Base-by-base conservation (phyloP, 768 basidiomycete genomes). In the Coprinopsis strossmayeri region DNA sequence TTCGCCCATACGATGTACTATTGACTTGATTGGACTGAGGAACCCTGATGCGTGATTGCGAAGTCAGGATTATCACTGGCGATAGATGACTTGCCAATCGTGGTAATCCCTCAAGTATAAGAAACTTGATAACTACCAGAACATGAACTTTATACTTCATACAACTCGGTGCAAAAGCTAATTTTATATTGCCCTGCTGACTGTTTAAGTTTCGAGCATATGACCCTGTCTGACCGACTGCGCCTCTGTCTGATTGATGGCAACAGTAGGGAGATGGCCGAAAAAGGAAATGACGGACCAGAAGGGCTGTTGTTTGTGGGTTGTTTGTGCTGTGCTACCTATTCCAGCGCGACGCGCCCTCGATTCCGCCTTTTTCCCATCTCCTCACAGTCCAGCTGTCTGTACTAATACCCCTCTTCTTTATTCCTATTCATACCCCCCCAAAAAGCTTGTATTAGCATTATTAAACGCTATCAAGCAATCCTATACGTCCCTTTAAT, bases 381-480 rank as follows among this genome's bases (percentile, higher is more conserved):
- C 62, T 58, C 55, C 57, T 55, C 42, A 42, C 46, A 39, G 41
- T 47, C 48, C 52, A 13, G 37, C 10, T 38, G 10, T 46, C 34
- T 60, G 52, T 58, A 54, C 59, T 57, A 57, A 60, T 64, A 61
- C 60, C 61, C 58, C 55, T n/a, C n/a, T 55, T 61, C 48, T 53
- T 55, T 55, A 51, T 48, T 50, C 51, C 60, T 55, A 57, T 15
- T 15, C 30, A 32, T 15, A n/a, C 59, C 56, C 56, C 23, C 51
- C 35, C 49, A 10, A 61, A 62, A 59, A 60, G 57, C 58, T 54
- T 46, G n/a, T n/a, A n/a, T n/a, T n/a, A n/a, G n/a, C n/a, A n/a
- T n/a, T n/a, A n/a, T n/a, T n/a, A n/a, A n/a, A n/a, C 50, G 43
- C 54, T 58, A 38, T 44, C 55, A 43, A 44, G 55, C 60, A 56